phyloP scores from a whole-genome alignment of 345 rosid genomes.

The Ceriops decandra region DNA sequence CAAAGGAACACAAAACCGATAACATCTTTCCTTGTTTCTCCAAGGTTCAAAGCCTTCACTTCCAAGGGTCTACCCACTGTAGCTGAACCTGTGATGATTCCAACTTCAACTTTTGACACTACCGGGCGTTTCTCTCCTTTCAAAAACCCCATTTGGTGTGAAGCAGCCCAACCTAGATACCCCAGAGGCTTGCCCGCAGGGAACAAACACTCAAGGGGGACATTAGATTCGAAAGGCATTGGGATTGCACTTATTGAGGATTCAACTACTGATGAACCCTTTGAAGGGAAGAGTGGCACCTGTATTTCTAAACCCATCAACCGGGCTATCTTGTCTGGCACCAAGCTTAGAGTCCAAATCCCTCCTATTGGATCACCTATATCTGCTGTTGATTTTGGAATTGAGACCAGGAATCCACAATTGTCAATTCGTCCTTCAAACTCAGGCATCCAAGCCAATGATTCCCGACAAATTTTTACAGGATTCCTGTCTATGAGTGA shows the following conservation, averaged over 20 bases:
- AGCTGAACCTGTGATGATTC: slow-evolving; percentile 47
- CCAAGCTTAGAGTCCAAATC: slow-evolving; percentile 50
- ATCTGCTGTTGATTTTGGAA: slow-evolving; percentile 51
- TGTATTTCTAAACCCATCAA: slow-evolving; percentile 25
- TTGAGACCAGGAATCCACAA: slow-evolving; percentile 34
- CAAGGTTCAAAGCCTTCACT: slow-evolving; percentile 52
- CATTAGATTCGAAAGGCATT: slow-evolving; percentile 39
- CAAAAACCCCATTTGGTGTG: slow-evolving; percentile 31
- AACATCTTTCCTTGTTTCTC: slow-evolving; percentile 45
- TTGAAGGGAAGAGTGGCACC: slow-evolving; percentile 7
- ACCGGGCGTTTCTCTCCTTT: slow-evolving; percentile 41
- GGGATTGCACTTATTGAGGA: slow-evolving; percentile 58
- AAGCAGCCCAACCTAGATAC: slow-evolving; percentile 27
- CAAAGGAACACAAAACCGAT: slow-evolving; percentile 27
- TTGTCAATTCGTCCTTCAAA: slow-evolving; percentile 22
- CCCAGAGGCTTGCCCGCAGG: slow-evolving; percentile 25
- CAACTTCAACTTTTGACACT: slow-evolving; percentile 56
- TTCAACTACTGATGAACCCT: slow-evolving; percentile 3
- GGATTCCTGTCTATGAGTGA: slow-evolving; percentile 38
- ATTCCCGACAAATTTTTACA: slow-evolving; percentile 24
- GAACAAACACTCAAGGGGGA: slow-evolving; percentile 25
- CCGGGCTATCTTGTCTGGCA: slow-evolving; percentile 52
- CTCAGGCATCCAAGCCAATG: slow-evolving; percentile 28
- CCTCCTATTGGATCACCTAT: slow-evolving; percentile 32
- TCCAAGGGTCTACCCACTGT: slow-evolving; percentile 36